Base-by-base conservation (phyloP, 179 eudicot species). In the Spinacia oleracea region DNA sequence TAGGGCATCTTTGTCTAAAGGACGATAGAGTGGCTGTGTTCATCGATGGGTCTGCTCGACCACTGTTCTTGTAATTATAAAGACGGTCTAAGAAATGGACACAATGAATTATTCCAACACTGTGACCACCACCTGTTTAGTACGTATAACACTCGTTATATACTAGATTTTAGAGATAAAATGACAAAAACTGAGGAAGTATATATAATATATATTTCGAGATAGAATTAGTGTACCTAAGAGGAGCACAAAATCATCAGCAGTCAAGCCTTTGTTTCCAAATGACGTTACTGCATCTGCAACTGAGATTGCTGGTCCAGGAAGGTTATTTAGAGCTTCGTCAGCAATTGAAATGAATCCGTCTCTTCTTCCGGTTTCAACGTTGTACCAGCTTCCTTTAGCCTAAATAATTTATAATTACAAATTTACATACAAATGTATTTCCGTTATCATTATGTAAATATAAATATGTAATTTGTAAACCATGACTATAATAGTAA, bases 361-460 rank as follows among this genome's bases (percentile, higher is more conserved):
- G 63, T 90, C 93, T 48, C 81, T 81, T 64, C 93, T 79, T 15
- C 93, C 93, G 0, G 90, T 86, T 84, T 88, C 81, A 5, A 88
- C 90, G 29, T 38, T 50, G 78, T 87, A 90, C 76, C 78, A 72
- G 25, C 50, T 72, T 77, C 93, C 91, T 63, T 83, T 82, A 16
- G 87, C 83, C 93, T 90, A 62, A 5, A 11, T 9, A 3, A 27
- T 7, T 10, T 1, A 6, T 21, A 8, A 14, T 7, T 7, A 46
- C 15, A 46, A 2, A 9, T 9, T 46, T 9, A 9, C 50, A 48
- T 48, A 51, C n/a, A 16, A 51, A 51, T 15, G 8, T 14, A 51
- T 5, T 20, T 6, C 5, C 0, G 3, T 53, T 18, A 20, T 12
- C 6, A 16, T 53, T 7, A 3, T 4, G 23, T 53, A 20, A 0